Base-by-base conservation (phyloP, 1,139 yeast species). In the Insectozyma bohioensis region DNA sequence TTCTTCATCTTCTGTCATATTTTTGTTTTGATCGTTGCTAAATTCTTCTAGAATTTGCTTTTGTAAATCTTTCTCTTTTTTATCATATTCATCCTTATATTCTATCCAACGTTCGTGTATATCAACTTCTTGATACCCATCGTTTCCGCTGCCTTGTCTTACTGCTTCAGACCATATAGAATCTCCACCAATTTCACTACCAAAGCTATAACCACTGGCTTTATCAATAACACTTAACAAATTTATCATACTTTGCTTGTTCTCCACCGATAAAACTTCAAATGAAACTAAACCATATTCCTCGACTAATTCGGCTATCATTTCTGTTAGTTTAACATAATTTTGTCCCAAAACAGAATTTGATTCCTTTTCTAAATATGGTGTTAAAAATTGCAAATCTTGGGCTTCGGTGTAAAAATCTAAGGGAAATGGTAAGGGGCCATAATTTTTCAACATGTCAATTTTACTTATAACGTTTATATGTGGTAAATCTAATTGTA, bases 91-190 rank as follows among this genome's bases (percentile, higher is more conserved):
- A 24, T 77, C 84, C 52, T 90, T 92, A 45, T 80, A 72, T 37
- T 87, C 97, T 9, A 94, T 76, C 99, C 99, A 94, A 41, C 99
- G 68, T 46, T 94, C 98, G 47, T 94, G 98, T 5, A 88, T 76
- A 52, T 90, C 96, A 5, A 81, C 67, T 12, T 62, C 66, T 32
- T 67, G 70, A 28, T 48, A 49, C 0, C 72, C 67, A 4, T 39
- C 40, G 10, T 30, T 30, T 5, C 34, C 34, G 13, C 28, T 24
- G 2, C 88, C 85, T 47, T 85, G 92, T 42, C 98, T 71, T 1
- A 92, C 75, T 0, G 97, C 96, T 47, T 90, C 96, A 11, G 90
- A 85, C 98, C 98, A 94, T 3, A 92, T 80, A 0, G 94, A 76
- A 54, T 94, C 99, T 12, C 97, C 97, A 3, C 97, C 96, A 10